Percentiles rank a stretch among this genome's conserved stretches.
These are phyloP conservation scores for Lophiotrema nucula DNA, from an alignment of 495 filamentous ascomycete species.

Conservation along the genomic window DNA sequence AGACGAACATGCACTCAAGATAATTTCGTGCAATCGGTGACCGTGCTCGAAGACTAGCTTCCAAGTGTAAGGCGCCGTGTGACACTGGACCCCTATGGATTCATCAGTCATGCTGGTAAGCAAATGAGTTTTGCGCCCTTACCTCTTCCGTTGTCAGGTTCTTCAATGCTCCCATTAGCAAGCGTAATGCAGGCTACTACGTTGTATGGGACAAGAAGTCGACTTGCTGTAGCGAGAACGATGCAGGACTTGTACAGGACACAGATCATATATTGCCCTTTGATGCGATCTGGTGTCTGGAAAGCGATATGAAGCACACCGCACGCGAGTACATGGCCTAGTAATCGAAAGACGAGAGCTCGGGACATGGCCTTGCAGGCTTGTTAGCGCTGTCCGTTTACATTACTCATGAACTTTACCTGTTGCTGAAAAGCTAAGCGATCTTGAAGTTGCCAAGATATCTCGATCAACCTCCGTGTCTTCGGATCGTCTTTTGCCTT, in stretches of 20 bases:
- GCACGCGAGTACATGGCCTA: conserved; percentile 82
- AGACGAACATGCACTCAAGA: conserved; percentile 83
- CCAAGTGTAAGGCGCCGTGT: conserved; percentile 85
- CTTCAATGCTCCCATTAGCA: conserved; percentile 68
- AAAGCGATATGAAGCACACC: conserved; percentile 86
- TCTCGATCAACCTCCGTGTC: conserved; percentile 53
- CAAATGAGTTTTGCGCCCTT: too few relatives aligned
- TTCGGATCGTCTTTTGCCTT: conserved; percentile 57
- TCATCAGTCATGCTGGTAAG: too few relatives aligned
- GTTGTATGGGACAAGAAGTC: conserved; percentile 61
- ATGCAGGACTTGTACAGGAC: conserved; percentile 82
- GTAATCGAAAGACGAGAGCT: conserved; percentile 56
- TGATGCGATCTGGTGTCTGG: conserved; percentile 61
- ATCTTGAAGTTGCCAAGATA: conserved; percentile 76
- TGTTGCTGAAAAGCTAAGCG: conserved; percentile 69
- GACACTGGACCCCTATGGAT: conserved; percentile 80
- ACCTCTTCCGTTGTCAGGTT: conserved; percentile 82
- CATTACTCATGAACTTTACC: conserved; percentile 47
- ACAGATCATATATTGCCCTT: conserved; percentile 81
- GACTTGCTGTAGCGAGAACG: conserved; percentile 67
- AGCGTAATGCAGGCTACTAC: conserved; percentile 75
- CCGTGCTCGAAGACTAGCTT: conserved; percentile 84
- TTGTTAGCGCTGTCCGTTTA: background rate
- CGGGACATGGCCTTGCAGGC: conserved; percentile 29
- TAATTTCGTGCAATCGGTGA: conserved; percentile 75